Evolutionary conservation across 2,329 filamentous ascomycete genomes (phyloP).

Genomic region (Penicillium sclerotiorum): DNA sequence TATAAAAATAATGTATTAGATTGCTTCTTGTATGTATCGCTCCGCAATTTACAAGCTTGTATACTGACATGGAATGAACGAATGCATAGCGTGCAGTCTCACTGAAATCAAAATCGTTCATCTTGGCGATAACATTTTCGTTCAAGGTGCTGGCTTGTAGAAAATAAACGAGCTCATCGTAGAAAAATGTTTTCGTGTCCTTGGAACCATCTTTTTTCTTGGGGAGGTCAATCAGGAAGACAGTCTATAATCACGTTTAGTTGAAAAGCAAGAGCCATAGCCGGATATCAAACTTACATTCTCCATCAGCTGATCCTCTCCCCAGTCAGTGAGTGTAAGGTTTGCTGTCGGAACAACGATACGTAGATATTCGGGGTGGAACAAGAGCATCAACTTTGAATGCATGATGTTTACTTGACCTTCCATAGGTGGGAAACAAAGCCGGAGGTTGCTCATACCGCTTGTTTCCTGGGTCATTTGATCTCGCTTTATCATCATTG

Average conservation of each 20-base stretch:
- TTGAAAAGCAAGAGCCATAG: background rate
- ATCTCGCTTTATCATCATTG: background rate
- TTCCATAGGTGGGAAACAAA: slow-evolving; percentile 82
- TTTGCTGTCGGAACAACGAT: slow-evolving; percentile 89
- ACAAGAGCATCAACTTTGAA: slow-evolving; percentile 90
- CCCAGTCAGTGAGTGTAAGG: slow-evolving; percentile 84
- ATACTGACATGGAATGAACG: slow-evolving; percentile 78
- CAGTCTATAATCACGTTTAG: slow-evolving; percentile 49
- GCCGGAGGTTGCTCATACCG: slow-evolving; percentile 57
- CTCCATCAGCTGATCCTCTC: slow-evolving; percentile 75
- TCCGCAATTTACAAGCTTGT: background rate
- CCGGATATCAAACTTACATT: slow-evolving; percentile 59
- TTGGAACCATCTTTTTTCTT: slow-evolving; percentile 34
- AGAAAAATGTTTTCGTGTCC: slow-evolving; percentile 58
- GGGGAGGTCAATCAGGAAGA: slow-evolving; percentile 92
- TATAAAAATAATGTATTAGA: slow-evolving; percentile 28
- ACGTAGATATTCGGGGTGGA: slow-evolving; percentile 71
- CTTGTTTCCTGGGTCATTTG: slow-evolving; percentile 44
- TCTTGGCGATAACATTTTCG: slow-evolving; percentile 64
- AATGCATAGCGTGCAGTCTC: slow-evolving; percentile 74
- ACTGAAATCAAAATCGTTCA: slow-evolving; percentile 80
- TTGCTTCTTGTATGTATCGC: background rate
- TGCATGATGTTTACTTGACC: slow-evolving; percentile 77
- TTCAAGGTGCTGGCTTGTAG: slow-evolving; percentile 68
- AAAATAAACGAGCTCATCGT: slow-evolving; percentile 71